phyloP scores from a whole-genome alignment of 2,329 filamentous ascomycete species.

The Pyrenophora tritici-repentis region DNA sequence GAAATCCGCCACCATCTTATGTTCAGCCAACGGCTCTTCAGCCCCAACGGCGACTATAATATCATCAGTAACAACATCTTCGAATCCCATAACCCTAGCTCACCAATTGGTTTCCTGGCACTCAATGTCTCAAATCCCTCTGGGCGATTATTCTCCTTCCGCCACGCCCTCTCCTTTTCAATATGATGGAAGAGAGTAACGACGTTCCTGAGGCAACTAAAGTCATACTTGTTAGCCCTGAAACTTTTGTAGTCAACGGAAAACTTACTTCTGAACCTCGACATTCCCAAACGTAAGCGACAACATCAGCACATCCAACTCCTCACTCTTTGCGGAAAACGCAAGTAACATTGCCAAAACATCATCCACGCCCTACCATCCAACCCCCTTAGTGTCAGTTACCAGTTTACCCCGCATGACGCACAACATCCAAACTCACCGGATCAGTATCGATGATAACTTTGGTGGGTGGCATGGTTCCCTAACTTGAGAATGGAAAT shows the following conservation, averaged over 20 bases:
- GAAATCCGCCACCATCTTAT: constrained; percentile 70
- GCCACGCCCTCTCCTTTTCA: constrained; percentile 86
- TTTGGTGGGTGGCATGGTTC: constrained; percentile 52
- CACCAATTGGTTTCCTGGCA: constrained; percentile 70
- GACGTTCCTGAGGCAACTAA: constrained; percentile 82
- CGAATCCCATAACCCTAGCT: neutral
- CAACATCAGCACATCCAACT: constrained; percentile 82
- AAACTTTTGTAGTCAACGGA: neutral
- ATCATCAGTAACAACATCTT: neutral
- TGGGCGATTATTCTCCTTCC: constrained; percentile 67
- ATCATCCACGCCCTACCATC: constrained; percentile 80
- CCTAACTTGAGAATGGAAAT: too few relatives aligned
- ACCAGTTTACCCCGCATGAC: constrained; percentile 15
- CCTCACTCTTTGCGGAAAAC: constrained; percentile 77
- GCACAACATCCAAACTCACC: constrained; percentile 53
- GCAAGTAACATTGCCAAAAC: constrained; percentile 86
- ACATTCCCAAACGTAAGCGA: constrained; percentile 96
- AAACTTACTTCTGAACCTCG: constrained; percentile 73
- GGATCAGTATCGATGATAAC: constrained; percentile 98
- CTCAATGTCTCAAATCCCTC: constrained; percentile 76
- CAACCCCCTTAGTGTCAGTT: neutral
- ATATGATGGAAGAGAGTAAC: constrained; percentile 91
- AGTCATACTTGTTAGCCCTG: neutral
- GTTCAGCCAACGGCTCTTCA: constrained; percentile 81
- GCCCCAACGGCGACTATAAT: constrained; percentile 76